Conservation (phyloP, 495 filamentous ascomycete species). For the Chaetomium cochliodes region DNA sequence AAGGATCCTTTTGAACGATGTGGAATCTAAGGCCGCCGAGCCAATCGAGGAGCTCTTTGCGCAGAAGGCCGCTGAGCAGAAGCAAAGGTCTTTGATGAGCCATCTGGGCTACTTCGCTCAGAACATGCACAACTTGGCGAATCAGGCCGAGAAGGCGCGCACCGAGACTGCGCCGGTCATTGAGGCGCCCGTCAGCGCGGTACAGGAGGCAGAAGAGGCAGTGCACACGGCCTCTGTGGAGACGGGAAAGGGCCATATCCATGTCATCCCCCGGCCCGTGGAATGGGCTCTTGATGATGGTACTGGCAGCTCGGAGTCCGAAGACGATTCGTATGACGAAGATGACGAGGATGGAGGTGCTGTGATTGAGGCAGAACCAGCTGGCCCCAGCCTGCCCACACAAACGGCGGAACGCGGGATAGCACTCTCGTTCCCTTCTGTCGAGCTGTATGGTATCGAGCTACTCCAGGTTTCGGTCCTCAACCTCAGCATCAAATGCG, state of each 20-base stretch:
- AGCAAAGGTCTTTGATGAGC: constrained; percentile 64
- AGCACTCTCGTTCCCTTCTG: constrained; percentile 75
- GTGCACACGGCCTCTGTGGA: constrained; percentile 34
- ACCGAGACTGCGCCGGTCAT: background rate
- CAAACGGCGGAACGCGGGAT: constrained; percentile 59
- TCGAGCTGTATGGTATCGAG: constrained; percentile 81
- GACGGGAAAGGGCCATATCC: constrained; percentile 60
- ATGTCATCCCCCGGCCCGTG: constrained; percentile 75
- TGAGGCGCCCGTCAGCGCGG: constrained; percentile 15
- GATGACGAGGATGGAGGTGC: constrained; percentile 51
- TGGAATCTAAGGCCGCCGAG: constrained; percentile 59
- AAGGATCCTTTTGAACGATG: constrained; percentile 62
- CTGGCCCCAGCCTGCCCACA: constrained; percentile 40
- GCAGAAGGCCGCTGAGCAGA: constrained; percentile 54
- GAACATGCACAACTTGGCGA: constrained; percentile 70
- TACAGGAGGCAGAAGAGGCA: constrained; percentile 32
- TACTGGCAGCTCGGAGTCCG: constrained; percentile 35
- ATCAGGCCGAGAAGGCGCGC: constrained; percentile 35
- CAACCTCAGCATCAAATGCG: constrained; percentile 76
- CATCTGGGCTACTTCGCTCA: constrained; percentile 75
- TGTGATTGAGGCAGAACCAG: constrained; percentile 36
- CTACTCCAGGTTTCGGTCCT: constrained; percentile 69
- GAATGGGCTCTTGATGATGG: constrained; percentile 66
- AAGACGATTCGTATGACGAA: constrained; percentile 42
- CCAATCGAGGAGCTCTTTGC: constrained; percentile 65